Percentiles rank a stretch among this genome's conserved stretches.
Evolutionary conservation across 768 basidiomycete genomes (phyloP).

Genomic region (Kondoa malvinella): DNA sequence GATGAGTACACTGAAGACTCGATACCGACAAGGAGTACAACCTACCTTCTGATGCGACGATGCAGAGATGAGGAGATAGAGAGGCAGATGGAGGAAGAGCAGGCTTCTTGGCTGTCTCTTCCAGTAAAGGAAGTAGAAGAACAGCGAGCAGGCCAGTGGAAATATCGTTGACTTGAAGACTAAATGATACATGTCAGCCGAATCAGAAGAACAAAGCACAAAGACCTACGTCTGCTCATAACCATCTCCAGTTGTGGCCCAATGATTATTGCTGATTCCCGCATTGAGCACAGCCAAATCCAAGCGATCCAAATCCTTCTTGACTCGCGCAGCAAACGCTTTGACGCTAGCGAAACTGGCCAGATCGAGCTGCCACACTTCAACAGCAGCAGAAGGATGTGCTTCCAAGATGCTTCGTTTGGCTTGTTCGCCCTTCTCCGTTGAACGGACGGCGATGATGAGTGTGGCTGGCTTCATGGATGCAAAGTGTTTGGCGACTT

Average conservation of each 20-base stretch:
- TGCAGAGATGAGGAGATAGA: slow-evolving; percentile 23
- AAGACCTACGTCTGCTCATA: slow-evolving; percentile 38
- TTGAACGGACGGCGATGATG: slow-evolving; percentile 14
- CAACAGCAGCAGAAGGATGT: slow-evolving; percentile 29
- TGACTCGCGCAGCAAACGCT: slow-evolving; percentile 35
- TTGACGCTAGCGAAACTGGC: slow-evolving; percentile 35
- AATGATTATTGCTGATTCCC: not conserved
- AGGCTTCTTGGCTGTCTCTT: slow-evolving; percentile 32
- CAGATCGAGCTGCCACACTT: slow-evolving; percentile 37
- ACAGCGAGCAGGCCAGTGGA: slow-evolving; percentile 35
- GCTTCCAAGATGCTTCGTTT: not conserved
- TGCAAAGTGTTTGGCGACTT: slow-evolving; percentile 9
- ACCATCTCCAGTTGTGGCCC: slow-evolving; percentile 32
- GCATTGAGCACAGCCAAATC: slow-evolving; percentile 12
- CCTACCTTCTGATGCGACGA: slow-evolving; percentile 35
- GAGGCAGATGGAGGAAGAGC: slow-evolving; percentile 31
- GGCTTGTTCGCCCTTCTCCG: slow-evolving; percentile 5
- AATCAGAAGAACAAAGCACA: not conserved
- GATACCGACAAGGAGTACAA: slow-evolving; percentile 30
- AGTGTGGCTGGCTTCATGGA: slow-evolving; percentile 1
- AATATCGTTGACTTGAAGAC: slow-evolving; percentile 40
- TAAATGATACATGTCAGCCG: slow-evolving; percentile 23
- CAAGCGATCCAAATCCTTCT: slow-evolving; percentile 37
- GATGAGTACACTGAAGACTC: not conserved
- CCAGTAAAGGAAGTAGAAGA: slow-evolving; percentile 37